Evolutionary conservation across 2,329 filamentous ascomycete species (phyloP).

Genomic region (Colletotrichum theobromicola): DNA sequence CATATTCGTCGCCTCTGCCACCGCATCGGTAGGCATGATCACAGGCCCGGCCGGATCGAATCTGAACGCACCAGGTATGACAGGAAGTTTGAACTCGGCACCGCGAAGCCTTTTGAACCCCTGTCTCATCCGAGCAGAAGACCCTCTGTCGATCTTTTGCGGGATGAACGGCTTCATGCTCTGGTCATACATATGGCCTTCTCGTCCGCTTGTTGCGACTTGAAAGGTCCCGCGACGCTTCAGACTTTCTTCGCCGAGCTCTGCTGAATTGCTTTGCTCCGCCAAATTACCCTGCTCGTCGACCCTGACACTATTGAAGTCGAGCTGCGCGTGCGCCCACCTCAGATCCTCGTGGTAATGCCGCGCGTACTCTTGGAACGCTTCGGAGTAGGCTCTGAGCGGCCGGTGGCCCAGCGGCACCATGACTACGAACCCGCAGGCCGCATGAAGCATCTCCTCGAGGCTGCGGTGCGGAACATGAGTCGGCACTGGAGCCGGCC

Average conservation of each 20-base stretch:
- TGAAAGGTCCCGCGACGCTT: background rate
- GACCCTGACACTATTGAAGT: background rate
- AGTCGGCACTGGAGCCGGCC: background rate
- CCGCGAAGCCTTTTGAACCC: background rate
- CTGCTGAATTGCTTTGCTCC: background rate
- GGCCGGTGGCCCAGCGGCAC: background rate
- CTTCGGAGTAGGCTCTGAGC: background rate
- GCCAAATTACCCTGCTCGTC: background rate
- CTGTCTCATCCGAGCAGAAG: background rate
- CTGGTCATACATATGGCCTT: background rate
- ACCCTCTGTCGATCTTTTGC: background rate
- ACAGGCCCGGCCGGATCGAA: background rate
- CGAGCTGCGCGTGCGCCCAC: background rate
- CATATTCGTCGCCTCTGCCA: background rate
- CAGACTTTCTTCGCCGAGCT: background rate
- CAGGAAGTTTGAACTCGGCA: background rate
- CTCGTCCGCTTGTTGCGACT: background rate
- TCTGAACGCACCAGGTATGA: background rate
- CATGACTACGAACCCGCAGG: background rate
- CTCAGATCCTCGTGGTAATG: background rate
- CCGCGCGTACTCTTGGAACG: background rate
- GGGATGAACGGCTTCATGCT: background rate
- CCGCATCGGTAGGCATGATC: background rate
- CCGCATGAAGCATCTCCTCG: background rate
- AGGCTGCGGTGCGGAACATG: background rate